Conservation (phyloP, 2,329 filamentous ascomycete species). For the Macrophomina tecta region DNA sequence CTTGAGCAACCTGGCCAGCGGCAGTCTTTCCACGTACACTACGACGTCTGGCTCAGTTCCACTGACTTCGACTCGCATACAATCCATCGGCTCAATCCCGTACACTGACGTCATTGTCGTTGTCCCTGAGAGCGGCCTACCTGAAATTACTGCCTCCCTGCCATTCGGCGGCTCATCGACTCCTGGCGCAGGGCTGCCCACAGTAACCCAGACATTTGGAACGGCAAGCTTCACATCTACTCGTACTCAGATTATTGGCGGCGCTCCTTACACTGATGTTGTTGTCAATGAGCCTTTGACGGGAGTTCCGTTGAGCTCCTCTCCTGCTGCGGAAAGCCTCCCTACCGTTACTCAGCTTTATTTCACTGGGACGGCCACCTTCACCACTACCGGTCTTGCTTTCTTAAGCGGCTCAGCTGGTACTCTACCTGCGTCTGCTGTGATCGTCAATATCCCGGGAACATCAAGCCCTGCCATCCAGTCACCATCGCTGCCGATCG, state of each 20-base stretch:
- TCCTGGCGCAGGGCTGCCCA: background rate
- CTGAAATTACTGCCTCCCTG: background rate
- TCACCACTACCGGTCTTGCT: background rate
- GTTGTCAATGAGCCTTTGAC: background rate
- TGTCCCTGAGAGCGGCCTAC: background rate
- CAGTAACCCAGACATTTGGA: background rate
- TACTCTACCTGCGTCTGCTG: background rate
- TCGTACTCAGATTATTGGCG: background rate
- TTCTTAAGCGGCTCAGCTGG: background rate
- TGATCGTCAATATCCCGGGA: background rate
- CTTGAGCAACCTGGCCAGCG: background rate
- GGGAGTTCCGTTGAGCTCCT: background rate
- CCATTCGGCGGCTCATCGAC: background rate
- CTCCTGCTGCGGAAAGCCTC: background rate
- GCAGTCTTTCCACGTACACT: background rate
- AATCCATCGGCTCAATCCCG: background rate
- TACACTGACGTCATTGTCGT: background rate
- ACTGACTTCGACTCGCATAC: background rate
- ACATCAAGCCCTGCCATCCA: background rate
- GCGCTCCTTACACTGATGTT: background rate
- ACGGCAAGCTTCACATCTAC: no score
- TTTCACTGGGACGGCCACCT: background rate
- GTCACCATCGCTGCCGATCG: no score
- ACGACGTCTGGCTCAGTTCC: background rate
- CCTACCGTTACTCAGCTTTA: background rate